Percentiles rank a stretch among this genome's conserved stretches.
Evolutionary conservation across 1,284 basidiomycete genomes (phyloP).

Genomic region (Amylostereum areolatum): DNA sequence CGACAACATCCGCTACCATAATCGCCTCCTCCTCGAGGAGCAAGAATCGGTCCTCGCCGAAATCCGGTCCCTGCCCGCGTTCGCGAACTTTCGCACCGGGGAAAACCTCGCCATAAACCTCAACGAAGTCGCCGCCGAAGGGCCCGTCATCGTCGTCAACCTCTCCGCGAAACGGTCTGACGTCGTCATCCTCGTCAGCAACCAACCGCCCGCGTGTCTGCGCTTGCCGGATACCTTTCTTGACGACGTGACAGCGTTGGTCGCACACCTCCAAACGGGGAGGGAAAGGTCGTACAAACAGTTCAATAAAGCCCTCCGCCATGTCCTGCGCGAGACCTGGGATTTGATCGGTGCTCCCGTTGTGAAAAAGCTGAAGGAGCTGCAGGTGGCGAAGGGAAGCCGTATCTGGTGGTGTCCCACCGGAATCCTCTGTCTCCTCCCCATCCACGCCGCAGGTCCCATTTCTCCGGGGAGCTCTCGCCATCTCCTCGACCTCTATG

Average conservation of each 20-base stretch:
- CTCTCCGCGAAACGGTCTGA: constrained; percentile 19
- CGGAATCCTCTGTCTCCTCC: constrained; percentile 24
- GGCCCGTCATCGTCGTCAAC: constrained; percentile 31
- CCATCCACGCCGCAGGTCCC: constrained; percentile 32
- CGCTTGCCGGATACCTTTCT: constrained; percentile 12
- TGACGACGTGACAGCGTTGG: not conserved
- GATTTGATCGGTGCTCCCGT: constrained; percentile 24
- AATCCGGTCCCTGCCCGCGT: constrained; percentile 22
- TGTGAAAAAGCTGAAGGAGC: constrained; percentile 13
- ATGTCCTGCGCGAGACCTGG: constrained; percentile 23
- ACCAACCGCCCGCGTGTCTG: constrained; percentile 12
- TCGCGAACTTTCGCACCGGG: constrained; percentile 17
- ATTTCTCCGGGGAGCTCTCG: constrained; percentile 7
- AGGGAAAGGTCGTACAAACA: not conserved
- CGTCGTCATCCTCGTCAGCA: constrained; percentile 19
- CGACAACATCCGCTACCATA: constrained; percentile 9
- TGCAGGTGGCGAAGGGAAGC: constrained; percentile 13
- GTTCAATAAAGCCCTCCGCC: constrained; percentile 3
- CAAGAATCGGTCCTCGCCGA: constrained; percentile 17
- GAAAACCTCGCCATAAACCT: constrained; percentile 18
- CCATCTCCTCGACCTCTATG: constrained; percentile 19
- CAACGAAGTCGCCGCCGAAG: constrained; percentile 21
- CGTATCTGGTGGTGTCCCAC: constrained; percentile 42
- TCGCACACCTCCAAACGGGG: not conserved
- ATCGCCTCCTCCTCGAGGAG: constrained; percentile 17